phyloP scores from a whole-genome alignment of 495 filamentous ascomycete species.

The Podospora bellae-mahoneyi region DNA sequence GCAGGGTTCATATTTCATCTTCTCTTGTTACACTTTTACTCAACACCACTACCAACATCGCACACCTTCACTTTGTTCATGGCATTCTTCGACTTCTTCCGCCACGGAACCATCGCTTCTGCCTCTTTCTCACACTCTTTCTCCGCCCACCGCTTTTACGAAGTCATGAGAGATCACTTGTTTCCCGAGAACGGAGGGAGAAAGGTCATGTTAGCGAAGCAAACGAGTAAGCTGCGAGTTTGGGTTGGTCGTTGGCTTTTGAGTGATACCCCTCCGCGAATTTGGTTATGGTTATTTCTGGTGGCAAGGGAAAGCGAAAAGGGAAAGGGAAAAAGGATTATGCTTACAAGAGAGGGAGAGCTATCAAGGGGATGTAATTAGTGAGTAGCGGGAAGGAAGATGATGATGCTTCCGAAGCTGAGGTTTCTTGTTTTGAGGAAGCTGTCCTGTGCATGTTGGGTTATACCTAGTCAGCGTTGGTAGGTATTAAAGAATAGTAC shows the following conservation, averaged over 20 bases:
- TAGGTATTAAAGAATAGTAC: too few relatives aligned
- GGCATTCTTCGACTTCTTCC: background rate
- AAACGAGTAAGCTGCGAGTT: background rate
- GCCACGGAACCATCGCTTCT: background rate
- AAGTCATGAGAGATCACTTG: background rate
- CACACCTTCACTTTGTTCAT: background rate
- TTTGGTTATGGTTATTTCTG: too few relatives aligned
- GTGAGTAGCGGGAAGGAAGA: too few relatives aligned
- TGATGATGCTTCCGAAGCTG: too few relatives aligned
- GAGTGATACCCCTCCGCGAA: too few relatives aligned
- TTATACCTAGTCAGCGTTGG: too few relatives aligned
- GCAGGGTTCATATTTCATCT: background rate
- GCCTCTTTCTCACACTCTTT: background rate
- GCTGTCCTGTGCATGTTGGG: too few relatives aligned
- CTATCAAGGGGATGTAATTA: too few relatives aligned
- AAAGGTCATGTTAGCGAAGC: background rate
- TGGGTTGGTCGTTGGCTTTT: background rate
- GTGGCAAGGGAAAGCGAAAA: too few relatives aligned
- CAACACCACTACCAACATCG: background rate
- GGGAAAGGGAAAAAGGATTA: too few relatives aligned
- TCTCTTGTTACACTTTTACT: background rate
- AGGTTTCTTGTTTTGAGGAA: too few relatives aligned
- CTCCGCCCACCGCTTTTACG: background rate
- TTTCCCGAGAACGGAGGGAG: background rate
- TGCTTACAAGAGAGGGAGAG: too few relatives aligned